These are phyloP conservation scores for Rhynchospora breviuscula DNA, from an alignment of 176 grass and related monocot species.

Conservation along the genomic window DNA sequence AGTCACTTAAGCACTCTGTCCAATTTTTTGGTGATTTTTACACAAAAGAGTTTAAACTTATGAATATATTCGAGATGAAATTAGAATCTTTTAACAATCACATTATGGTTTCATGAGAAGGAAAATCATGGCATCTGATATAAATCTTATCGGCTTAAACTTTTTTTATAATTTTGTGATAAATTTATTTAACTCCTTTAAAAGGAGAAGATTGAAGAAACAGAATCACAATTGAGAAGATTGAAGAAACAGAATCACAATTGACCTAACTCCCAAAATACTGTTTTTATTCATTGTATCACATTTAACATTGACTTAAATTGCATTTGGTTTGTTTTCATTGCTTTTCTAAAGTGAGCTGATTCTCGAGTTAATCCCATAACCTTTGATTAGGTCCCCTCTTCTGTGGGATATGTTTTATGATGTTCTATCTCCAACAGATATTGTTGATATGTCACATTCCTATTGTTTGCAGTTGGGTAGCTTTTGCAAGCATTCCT, in stretches of 20 bases:
- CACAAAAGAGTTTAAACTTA: not conserved
- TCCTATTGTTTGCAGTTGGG: not conserved
- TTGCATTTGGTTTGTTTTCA: not conserved
- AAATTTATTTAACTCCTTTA: not conserved
- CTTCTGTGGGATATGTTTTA: not conserved
- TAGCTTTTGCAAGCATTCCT: not conserved
- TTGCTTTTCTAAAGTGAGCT: not conserved
- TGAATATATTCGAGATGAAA: not conserved
- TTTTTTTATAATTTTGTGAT: not conserved
- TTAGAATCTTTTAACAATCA: conserved; percentile 1
- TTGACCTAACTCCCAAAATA: not conserved
- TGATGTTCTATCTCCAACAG: not conserved
- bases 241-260: not conserved
- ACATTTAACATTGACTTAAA: not conserved
- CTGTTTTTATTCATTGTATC: not conserved
- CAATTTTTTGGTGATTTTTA: conserved; percentile 1
- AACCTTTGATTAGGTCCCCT: not conserved
- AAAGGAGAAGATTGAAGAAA: not conserved
- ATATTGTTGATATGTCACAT: not conserved
- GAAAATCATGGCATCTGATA: not conserved
- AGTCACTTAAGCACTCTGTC: not conserved
- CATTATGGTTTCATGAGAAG: conserved; percentile 15
- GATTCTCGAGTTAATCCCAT: not conserved
- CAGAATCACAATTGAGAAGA: not conserved
- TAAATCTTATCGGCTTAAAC: conserved; percentile 2